A percentile compares a stretch with the other conserved stretches of the same genome.
Evolutionary conservation across 202 grass and related monocot genomes (phyloP).

Genomic region (Setaria italica): DNA sequence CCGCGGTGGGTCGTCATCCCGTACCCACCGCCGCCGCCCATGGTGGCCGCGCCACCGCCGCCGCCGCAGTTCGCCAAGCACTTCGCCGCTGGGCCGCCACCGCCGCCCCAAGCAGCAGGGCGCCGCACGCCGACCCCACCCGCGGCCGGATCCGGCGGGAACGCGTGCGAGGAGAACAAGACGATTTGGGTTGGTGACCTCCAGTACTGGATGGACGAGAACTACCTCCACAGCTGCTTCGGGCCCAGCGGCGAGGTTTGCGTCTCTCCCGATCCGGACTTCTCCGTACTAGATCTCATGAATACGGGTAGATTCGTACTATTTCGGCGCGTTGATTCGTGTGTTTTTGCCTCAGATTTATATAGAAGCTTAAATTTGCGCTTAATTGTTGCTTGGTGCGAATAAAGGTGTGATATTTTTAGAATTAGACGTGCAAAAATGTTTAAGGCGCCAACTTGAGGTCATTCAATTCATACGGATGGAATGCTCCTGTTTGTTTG

Average conservation of each 20-base stretch:
- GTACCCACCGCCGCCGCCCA: conserved; percentile 57
- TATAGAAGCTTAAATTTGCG: conserved; percentile 7
- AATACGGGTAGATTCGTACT: conserved; percentile 42
- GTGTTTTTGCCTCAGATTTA: neutral
- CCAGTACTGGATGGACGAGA: conserved; percentile 91
- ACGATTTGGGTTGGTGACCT: conserved; percentile 87
- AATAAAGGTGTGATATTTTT: conserved; percentile 34
- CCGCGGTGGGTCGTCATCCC: conserved; percentile 69
- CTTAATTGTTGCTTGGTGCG: neutral
- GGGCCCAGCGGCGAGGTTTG: conserved; percentile 72
- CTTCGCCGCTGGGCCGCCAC: conserved; percentile 41
- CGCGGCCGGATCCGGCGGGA: conserved; percentile 51
- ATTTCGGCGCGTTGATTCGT: conserved; percentile 13
- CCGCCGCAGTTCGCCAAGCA: conserved; percentile 64
- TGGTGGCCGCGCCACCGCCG: conserved; percentile 55
- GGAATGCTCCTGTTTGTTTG: conserved; percentile 29
- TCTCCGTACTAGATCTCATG: conserved; percentile 46
- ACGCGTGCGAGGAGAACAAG: conserved; percentile 73
- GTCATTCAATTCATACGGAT: conserved; percentile 47
- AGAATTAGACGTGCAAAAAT: conserved; percentile 39
- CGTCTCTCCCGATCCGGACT: conserved; percentile 33
- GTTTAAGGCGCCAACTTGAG: conserved; percentile 45
- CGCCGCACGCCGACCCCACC: conserved; percentile 59
- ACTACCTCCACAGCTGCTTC: conserved; percentile 83
- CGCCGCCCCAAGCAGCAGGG: conserved; percentile 8